These are phyloP conservation scores for Pichia thaimueangensis DNA, from an alignment of 805 yeast genomes.

Conservation along the genomic window DNA sequence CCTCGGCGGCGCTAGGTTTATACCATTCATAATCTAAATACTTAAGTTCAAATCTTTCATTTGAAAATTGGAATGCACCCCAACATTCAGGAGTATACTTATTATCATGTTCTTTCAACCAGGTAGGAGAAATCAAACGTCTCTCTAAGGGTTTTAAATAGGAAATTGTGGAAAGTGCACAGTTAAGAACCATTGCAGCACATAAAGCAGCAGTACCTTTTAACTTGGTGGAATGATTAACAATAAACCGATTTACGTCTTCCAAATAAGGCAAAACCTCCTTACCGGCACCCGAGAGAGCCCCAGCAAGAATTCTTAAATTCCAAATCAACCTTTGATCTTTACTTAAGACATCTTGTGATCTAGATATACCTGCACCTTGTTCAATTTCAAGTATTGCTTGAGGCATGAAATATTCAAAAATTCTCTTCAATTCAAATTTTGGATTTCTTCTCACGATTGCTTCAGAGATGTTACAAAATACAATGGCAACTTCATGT, in stretches of 20 bases:
- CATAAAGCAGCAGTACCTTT: slow-evolving; percentile 60
- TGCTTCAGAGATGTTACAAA: slow-evolving; percentile 68
- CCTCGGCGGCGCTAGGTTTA: slow-evolving; percentile 50
- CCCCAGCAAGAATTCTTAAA: slow-evolving; percentile 61
- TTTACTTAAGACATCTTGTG: slow-evolving; percentile 60
- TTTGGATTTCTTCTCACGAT: slow-evolving; percentile 60
- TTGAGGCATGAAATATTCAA: slow-evolving; percentile 40
- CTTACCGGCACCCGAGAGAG: slow-evolving; percentile 60
- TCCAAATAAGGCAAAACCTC: slow-evolving; percentile 37
- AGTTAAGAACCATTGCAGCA: slow-evolving; percentile 53
- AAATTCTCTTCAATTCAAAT: slow-evolving; percentile 37
- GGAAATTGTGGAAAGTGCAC: slow-evolving; percentile 56
- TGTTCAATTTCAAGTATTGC: slow-evolving; percentile 70
- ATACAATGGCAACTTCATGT: slow-evolving; percentile 56
- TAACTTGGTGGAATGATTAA: slow-evolving; percentile 34
- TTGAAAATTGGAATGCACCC: slow-evolving; percentile 68
- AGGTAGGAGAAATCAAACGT: slow-evolving; percentile 45
- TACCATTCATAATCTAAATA: slow-evolving; percentile 69
- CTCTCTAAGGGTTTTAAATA: slow-evolving; percentile 53
- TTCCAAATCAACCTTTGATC: slow-evolving; percentile 75
- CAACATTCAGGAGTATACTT: slow-evolving; percentile 47
- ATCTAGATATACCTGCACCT: slow-evolving; percentile 72
- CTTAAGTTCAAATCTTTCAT: slow-evolving; percentile 40
- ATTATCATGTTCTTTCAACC: slow-evolving; percentile 31
- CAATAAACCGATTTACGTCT: slow-evolving; percentile 43